Evolutionary conservation across 805 yeast species (phyloP), one percentile per base, ranked within the genome.

Genomic region (Suhomyces emberorum): DNA sequence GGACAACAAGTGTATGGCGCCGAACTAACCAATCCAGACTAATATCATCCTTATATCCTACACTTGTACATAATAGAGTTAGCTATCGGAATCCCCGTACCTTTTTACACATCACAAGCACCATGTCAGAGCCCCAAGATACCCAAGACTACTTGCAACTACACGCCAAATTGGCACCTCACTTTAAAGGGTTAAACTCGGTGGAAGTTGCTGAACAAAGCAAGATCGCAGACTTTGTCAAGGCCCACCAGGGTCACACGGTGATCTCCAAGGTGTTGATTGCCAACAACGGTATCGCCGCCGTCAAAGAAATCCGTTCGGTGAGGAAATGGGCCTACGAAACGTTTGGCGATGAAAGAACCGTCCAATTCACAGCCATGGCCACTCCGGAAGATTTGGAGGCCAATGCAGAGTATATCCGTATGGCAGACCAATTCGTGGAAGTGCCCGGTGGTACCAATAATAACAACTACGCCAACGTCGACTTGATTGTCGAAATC

Each of bases 391-490:
- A 93, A 63, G 99, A 93, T 70, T 69, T 93, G 50, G 88, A 77
- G 51, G 96, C 97, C 44, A 95, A 95, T 54, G 95, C 98, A 15
- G 99, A 93, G 62, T 93, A 93, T 63, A 88, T 93, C 57, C 79
- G 98, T 63, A 91, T 93, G 98, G 98, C 98, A 29, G 99, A 93
- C 63, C 97, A 91, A 67, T 91, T 85, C 57, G 87, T 93, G 43
- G 96, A 89, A 59, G 98, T 93, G 32, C 98, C 99, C 39, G 99
- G 99, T 57, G 98, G 98, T 38, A 93, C 98, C 38, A 95, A 95
- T 69, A 93, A 93, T 72, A 95, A 93, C 65, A 93, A 93, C 66
- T 89, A 89, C 60, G 99, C 99, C 52, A 93, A 93, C 57, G 99
- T 93, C 44, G 98, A 93, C 49, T 73, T 93, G 44, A 93, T 93